Evolutionary conservation across 768 basidiomycete species (phyloP), one percentile per base, ranked within the genome.

Genomic region (Hysterangium stoloniferum): DNA sequence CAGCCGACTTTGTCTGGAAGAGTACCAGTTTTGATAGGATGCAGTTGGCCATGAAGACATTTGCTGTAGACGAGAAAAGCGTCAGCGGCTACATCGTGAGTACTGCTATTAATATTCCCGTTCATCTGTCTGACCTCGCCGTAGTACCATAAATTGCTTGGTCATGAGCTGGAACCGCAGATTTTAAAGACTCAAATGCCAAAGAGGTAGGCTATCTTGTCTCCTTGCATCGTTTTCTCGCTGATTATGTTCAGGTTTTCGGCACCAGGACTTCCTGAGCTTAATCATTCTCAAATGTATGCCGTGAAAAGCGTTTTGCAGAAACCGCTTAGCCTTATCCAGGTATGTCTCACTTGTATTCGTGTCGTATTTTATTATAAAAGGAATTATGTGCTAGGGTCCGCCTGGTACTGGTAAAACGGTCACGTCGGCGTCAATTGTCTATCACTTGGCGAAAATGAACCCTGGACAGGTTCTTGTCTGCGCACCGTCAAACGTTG

Each of bases 1-100:
- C 89, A 0, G 96, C 86, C n/a, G 96, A 99, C 65, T 99, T 98
- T 61, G 95, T 99, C 4, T 99, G 96, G 96, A 99, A 99, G 68
- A 94, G 93, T 4, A 99, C 96, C 1, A 98, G 95, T 66, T 99
- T 99, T 61, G 96, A 99, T 65, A 78, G 96, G 43, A 99, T 99
- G 96, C 96, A 99, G 64, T 76, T 92, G 29, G 95, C 96, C 0
- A 98, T 99, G 95, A 98, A 97, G 77, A 98, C 94, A 1, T 99
- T 99, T 63, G 96, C 96, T 6, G 87, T 99, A 15, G 96, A 99
- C 59, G 96, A 99, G 68, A 96, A 97, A 75, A 96, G 93, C 64
- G 96, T 99, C 58, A 94, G 90, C 62, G 96, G 95, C 9, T 99
- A 97, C 57, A 99, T 99, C 54, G 90, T 92, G 65, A 66, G 89